A percentile compares a stretch with the other conserved stretches of the same genome.
These are phyloP conservation scores for Helianthus tuberosus DNA, from an alignment of 129 eudicot genomes.

Conservation along the genomic window DNA sequence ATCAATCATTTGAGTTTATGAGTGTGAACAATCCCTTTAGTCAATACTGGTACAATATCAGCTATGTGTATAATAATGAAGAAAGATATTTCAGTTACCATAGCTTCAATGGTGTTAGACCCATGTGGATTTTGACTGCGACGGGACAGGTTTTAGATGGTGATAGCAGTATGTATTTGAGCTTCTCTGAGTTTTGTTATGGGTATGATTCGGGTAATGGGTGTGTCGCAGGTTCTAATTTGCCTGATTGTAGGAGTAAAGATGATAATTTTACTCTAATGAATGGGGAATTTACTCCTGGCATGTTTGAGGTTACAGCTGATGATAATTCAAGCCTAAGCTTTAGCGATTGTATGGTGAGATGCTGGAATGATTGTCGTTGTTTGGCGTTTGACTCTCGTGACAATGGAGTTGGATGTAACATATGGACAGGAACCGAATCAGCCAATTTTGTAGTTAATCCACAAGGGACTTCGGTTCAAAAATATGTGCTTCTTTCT, in stretches of 20 bases:
- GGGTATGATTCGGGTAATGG: constrained; percentile 34
- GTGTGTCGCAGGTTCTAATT: constrained; percentile 28
- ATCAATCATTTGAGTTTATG: constrained; percentile 25
- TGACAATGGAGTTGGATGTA: constrained; percentile 37
- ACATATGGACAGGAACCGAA: constrained; percentile 22
- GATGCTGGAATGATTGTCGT: constrained; percentile 54
- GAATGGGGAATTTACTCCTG: constrained; percentile 27
- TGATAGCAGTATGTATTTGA: not conserved
- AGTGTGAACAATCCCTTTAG: not conserved
- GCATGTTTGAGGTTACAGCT: not conserved
- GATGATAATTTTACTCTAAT: not conserved
- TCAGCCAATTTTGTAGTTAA: constrained; percentile 12
- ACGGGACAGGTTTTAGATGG: constrained; percentile 13
- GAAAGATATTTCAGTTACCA: constrained; percentile 31
- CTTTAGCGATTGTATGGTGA: constrained; percentile 50
- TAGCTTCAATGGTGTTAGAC: not conserved
- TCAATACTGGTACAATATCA: constrained; percentile 21
- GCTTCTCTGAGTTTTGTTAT: constrained; percentile 26
- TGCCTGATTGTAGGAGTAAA: constrained; percentile 27
- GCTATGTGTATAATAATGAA: constrained; percentile 25
- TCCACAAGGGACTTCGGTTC: constrained; percentile 21
- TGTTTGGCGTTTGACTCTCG: constrained; percentile 39
- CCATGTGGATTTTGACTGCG: constrained; percentile 20
- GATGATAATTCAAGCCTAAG: constrained; percentile 31
- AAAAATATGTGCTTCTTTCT: constrained; percentile 35